Percentiles rank a stretch among this genome's conserved stretches.
phyloP scores from a whole-genome alignment of 176 grass and related monocot species.

The Ananas comosus region DNA sequence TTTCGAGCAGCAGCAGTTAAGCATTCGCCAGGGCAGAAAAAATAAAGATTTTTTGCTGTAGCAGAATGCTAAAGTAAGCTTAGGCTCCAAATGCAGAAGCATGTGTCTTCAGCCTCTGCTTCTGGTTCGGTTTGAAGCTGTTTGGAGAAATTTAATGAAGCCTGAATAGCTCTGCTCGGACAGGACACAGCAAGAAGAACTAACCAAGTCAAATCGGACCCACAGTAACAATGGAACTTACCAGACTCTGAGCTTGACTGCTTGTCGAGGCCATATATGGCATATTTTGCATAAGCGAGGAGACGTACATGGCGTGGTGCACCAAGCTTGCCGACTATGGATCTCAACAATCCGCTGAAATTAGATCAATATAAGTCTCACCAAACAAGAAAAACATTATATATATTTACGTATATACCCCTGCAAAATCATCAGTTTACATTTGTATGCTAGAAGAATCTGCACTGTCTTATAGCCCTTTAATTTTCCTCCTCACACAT shows the following conservation, averaged over 20 bases:
- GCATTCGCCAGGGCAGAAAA: background rate
- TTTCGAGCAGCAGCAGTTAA: conserved; percentile 8
- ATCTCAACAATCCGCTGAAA: conserved; percentile 70
- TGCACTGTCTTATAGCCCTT: too few relatives aligned
- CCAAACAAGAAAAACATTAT: conserved; percentile 1
- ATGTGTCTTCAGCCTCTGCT: too few relatives aligned
- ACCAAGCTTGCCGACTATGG: conserved; percentile 68
- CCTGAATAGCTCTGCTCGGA: too few relatives aligned
- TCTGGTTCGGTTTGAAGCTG: too few relatives aligned
- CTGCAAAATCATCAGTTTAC: too few relatives aligned
- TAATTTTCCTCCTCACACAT: too few relatives aligned
- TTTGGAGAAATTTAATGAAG: too few relatives aligned
- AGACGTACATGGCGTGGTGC: conserved; percentile 56
- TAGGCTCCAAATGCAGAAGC: background rate
- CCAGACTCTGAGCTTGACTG: conserved; percentile 31
- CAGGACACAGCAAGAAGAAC: too few relatives aligned
- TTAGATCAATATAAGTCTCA: conserved; percentile 9
- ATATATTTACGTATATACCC: background rate
- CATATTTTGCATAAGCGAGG: conserved; percentile 77
- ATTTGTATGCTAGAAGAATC: too few relatives aligned
- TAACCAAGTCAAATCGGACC: background rate
- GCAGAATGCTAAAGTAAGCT: background rate
- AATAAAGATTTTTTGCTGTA: background rate
- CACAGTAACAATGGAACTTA: background rate
- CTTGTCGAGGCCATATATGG: conserved; percentile 61